Conservation (phyloP, 2,329 filamentous ascomycete genomes). For the Coniochaeta sp. region DNA sequence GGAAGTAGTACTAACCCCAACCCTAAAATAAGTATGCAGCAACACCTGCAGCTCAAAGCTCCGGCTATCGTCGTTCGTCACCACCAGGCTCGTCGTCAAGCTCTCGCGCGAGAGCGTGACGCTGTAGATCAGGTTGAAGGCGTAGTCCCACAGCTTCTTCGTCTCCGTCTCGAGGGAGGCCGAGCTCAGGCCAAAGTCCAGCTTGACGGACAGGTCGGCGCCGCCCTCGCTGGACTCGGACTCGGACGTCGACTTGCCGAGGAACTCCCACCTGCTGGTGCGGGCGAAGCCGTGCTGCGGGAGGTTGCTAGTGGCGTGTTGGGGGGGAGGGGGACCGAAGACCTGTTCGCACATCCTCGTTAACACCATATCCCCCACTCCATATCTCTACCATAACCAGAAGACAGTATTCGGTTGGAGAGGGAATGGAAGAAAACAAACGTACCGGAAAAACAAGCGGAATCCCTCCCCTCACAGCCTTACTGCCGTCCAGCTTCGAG, state of each 20-base stretch:
- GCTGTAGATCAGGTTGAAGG: conserved; percentile 88
- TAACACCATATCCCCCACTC: not conserved
- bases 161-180: conserved; percentile 62
- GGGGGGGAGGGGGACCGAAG: conserved; percentile 70
- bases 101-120: conserved; percentile 73
- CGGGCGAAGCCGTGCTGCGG: conserved; percentile 95
- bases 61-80: conserved; percentile 81
- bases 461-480: conserved; percentile 85
- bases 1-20: conserved; percentile 53
- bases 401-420: too few relatives aligned
- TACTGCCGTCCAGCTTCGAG: conserved; percentile 76
- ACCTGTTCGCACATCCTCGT: conserved; percentile 49
- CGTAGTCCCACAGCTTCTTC: conserved; percentile 71
- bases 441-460: conserved; percentile 87
- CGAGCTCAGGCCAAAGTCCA: conserved; percentile 87
- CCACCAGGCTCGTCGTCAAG: conserved; percentile 74
- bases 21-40: conserved; percentile 81
- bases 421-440: conserved; percentile 14
- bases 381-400: conserved; percentile 4
- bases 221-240: conserved; percentile 22
- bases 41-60: conserved; percentile 93
- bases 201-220: conserved; percentile 66
- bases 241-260: conserved; percentile 78
- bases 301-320: conserved; percentile 69
- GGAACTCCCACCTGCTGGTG: conserved; percentile 83